Evolutionary conservation across 163 green algal species (phyloP), one percentile per base, ranked within the genome.

Genomic region (Chloroidium sp.): DNA sequence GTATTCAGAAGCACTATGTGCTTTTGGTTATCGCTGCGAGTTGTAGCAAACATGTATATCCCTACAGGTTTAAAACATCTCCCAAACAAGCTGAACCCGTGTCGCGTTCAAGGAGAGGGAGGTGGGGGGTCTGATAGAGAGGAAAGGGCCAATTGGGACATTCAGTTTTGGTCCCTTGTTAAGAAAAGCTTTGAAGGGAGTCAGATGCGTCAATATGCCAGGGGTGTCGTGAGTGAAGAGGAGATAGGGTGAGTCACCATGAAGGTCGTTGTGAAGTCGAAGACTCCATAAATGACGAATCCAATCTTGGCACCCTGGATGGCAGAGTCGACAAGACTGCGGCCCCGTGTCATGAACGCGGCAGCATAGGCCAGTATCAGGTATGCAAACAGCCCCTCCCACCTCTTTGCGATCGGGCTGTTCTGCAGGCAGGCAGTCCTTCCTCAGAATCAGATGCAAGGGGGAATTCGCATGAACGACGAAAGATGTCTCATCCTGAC

Each of bases 261-360:
- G 78, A 68, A 82, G 78, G 78, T 82, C 58, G 57, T 72, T 2
- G 78, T 82, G 78, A 82, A 82, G 69, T 82, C 78, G n/a, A 82
- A 82, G 68, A 82, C 69, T 58, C 68, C 60, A 60, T 82, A 82
- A 12, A 82, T 77, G 1, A 75, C 78, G 69, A 82, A 77, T 1
- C 78, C 78, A 14, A 82, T 57, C 62, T 60, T 57, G 59, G 69
- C 69, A n/a, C 10, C 69, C 4, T 82, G 68, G 3, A 14, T 58
- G 10, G 12, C 67, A 69, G 36, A 36, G 36, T 36, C 36, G 36
- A 36, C 36, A 36, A 36, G 36, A 36, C 36, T 36, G 36, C 36
- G 36, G 36, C 59, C 69, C 12, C 61, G 64, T 4, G 78, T 69
- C 78, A 82, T 57, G 1, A 72, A 60, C 1, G 78, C 62, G 12